Evolutionary conservation across 2,329 filamentous ascomycete species (phyloP), one percentile per base, ranked within the genome.

Genomic region (Microdochium paspali): DNA sequence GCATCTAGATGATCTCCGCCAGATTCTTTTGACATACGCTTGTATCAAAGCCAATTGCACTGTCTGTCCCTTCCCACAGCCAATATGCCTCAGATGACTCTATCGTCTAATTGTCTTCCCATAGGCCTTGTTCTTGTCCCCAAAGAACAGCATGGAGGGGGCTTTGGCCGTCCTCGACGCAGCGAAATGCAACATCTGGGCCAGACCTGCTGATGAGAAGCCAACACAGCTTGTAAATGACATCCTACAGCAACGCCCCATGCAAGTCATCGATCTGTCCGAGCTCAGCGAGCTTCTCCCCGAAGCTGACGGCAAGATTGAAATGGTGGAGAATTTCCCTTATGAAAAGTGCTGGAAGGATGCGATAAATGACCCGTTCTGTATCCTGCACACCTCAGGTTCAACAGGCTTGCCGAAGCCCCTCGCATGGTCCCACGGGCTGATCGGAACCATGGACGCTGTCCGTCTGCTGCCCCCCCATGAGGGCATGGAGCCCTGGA

Each of bases 331-430:
- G 30, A 46, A 51, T 3, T 67, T 61, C 24, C 50, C 49, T 0
- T 69, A 65, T 46, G 54, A 51, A 3, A 64, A 61, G 35, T 59
- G 54, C 2, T 68, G 61, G n/a, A 58, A 61, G 2, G 52, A 60
- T 2, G 64, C 61, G 5, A 52, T 51, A 0, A 51, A 61, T 25
- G 66, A 69, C 1, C 61, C 63, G 0, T 65, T 69, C 4, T 59
- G 64, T 24, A 58, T 66, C 24, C 46, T 70, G 1, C 69, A 72
- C 44, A 70, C 69, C 0, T 71, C 66, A 3, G 70, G 70, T 2
- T 62, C 64, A 1, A 72, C 69, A 2, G 68, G 69, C 2, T 47
- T 67, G 0, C 68, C 67, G 1, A 71, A 71, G 45, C 66, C 66
- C 0, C 64, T 71, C n/a, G 46, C 26, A 13, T 28, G 26, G 26